A percentile compares a stretch with the other conserved stretches of the same genome.
These are phyloP conservation scores for Beauveria sp. DNA, from an alignment of 2,329 filamentous ascomycete genomes.

Conservation along the genomic window DNA sequence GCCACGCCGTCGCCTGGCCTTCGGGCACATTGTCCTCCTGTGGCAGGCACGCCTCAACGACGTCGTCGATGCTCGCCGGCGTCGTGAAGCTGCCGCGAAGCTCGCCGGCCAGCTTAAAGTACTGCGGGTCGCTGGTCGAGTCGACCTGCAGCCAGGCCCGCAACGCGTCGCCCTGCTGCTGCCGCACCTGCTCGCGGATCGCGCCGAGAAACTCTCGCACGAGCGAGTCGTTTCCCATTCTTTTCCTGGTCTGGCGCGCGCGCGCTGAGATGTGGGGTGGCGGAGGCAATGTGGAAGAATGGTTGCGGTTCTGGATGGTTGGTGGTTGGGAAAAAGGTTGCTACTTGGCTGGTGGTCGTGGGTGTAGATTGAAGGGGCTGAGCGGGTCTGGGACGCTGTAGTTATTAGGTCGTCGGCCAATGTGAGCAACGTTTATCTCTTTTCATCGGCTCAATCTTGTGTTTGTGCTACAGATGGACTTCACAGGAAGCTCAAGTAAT, in stretches of 20 bases:
- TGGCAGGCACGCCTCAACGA: conserved; percentile 57
- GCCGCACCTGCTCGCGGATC: conserved; percentile 48
- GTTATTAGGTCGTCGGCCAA: no score
- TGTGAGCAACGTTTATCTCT: no score
- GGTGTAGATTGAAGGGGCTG: not conserved
- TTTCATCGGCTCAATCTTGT: no score
- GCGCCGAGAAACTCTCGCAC: conserved; percentile 60
- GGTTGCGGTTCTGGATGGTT: not conserved
- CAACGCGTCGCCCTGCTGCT: conserved; percentile 57
- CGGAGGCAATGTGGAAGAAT: no score
- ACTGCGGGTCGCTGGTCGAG: conserved; percentile 59
- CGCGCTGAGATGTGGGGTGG: not conserved
- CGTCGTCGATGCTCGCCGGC: conserved; percentile 48
- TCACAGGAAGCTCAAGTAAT: no score
- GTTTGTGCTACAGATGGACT: no score
- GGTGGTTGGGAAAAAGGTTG: not conserved
- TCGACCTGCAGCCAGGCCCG: conserved; percentile 68
- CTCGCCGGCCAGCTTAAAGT: conserved; percentile 60
- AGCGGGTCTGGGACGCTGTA: not conserved
- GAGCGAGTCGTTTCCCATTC: conserved; percentile 32
- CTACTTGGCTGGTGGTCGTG: not conserved
- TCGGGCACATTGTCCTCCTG: conserved; percentile 57
- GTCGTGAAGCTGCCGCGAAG: conserved; percentile 49
- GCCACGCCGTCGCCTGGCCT: conserved; percentile 62
- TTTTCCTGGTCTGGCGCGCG: no score